Evolutionary conservation across 116 monocot genomes (phyloP), one percentile per base, ranked within the genome.

Genomic region (Posidonia oceanica): DNA sequence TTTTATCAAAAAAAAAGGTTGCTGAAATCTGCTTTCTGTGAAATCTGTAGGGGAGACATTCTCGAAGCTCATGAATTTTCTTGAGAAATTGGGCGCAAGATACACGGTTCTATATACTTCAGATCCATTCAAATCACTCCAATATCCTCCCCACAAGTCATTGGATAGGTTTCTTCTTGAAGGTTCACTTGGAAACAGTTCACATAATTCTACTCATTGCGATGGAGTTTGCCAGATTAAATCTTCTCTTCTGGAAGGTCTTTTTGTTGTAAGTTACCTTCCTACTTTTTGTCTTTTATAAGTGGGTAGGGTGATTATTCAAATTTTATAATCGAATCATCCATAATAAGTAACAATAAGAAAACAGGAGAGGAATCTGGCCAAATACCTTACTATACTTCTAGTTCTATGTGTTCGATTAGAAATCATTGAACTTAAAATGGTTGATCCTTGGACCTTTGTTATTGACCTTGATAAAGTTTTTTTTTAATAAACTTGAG

Each of bases 21-120:
- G 29, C 29, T 29, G 29, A 29, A 42, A 17, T 74, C 14, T 20
- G n/a, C 15, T 6, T 14, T 69, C 36, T 5, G 14, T 20, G 36
- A 69, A 48, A 72, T 68, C 14, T 68, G 40, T 74, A 96, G 95
- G 85, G 18, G 77, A 88, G 65, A 72, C 80, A 58, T 73, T 96
- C 52, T 82, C 83, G 51, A 67, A 80, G 59, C 66, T 91, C 14
- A 63, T 91, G 18, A 70, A 53, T 69, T 69, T 74, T 68, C 76
- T 95, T 58, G 77, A 86, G 69, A 71, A 83, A 62, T 74, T 78
- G 63, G 81, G 91, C 59, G 84, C 86, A 36, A 83, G 54, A 59
- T 91, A 91, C 67, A 72, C 86, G 16, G 69, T 91, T 71, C 88
- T 95, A 52, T 95, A 95, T 84, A 81, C 80, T 59, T 91, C 88